A percentile compares a stretch with the other conserved stretches of the same genome.
These are phyloP conservation scores for Collybia mongolica DNA, from an alignment of 768 basidiomycete genomes.

Conservation along the genomic window DNA sequence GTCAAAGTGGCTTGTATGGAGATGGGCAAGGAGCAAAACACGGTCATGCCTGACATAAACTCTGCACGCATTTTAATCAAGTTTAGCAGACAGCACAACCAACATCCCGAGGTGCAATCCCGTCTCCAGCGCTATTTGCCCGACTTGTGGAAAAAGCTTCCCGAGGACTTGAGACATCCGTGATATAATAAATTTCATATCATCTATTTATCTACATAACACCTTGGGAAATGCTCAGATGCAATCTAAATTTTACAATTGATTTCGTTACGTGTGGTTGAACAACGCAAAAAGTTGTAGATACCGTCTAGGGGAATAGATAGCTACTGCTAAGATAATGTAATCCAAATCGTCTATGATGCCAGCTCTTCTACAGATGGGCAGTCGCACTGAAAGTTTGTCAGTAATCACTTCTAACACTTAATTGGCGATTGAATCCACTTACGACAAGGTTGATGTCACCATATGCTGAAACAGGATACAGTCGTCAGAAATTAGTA, in stretches of 20 bases:
- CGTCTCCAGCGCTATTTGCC: constrained; percentile 42
- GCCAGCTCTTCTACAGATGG: constrained; percentile 81
- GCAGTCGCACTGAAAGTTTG: constrained; percentile 67
- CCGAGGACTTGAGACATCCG: constrained; percentile 20
- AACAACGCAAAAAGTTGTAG: constrained; percentile 51
- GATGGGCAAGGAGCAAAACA: constrained; percentile 51
- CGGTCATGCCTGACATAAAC: constrained; percentile 45
- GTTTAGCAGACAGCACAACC: constrained; percentile 44
- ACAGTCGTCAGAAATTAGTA: constrained; percentile 4
- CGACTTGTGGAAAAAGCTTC: constrained; percentile 32
- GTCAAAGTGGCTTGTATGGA: constrained; percentile 58
- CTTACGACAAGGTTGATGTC: constrained; percentile 88
- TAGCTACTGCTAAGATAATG: constrained; percentile 27
- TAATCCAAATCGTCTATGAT: constrained; percentile 17
- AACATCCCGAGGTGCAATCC: constrained; percentile 42
- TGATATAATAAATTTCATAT: constrained; percentile 14
- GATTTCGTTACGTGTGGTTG: constrained; percentile 56
- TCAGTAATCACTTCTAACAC: constrained; percentile 10
- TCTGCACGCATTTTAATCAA: constrained; percentile 53
- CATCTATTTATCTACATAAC: constrained; percentile 17
- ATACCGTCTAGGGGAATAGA: constrained; percentile 52
- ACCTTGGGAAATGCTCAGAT: constrained; percentile 10
- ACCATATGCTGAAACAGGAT: constrained; percentile 66
- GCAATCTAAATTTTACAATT: constrained; percentile 23
- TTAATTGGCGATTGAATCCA: constrained; percentile 14